Base-by-base conservation (phyloP, 176 grass and related monocot genomes). In the Calamus simplicifolius region DNA sequence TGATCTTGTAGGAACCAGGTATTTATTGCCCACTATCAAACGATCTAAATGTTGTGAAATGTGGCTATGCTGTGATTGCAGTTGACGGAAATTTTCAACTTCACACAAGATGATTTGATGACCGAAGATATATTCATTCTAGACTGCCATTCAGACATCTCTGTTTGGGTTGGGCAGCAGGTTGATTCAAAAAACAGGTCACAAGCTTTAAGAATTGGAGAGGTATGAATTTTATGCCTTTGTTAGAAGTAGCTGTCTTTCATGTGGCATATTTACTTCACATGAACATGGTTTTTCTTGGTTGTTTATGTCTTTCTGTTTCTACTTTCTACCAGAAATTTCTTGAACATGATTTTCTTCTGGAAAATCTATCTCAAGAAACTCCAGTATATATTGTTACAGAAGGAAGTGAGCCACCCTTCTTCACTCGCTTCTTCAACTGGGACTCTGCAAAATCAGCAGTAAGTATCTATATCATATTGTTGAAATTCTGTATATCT, bases 11-110 rank as follows among this genome's bases (percentile, higher is more conserved):
- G 38, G 35, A 63, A 43, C 8, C 1, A 12, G 35, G 35, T 43
- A 43, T 43, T 43, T 12, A 13, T 43, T 25, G 55, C 35, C 18
- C 48, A 0, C 35, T 23, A 64, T 3, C 29, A 57, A 17, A 59
- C 50, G 72, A 4, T 51, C 59, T 26, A 65, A 52, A 62, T 72
- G 50, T 50, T 66, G 21, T 23, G 21, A 78, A 60, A 80, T 8
- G 56, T 63, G 35, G 19, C 14, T 69, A 27, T 80, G 27, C 6
- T 80, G 56, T 52, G 62, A 74, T 63, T 85, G 58, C 76, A 98
- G 93, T 84, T 98, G n/a, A 85, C 62, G 63, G 93, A 98, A 84
- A 83, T 98, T 73, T 98, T 92, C 75, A 98, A 92, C 63, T 98
- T 92, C 27, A 71, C 75, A 25, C 93, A 98, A 92, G 93, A 98